phyloP scores from a whole-genome alignment of 441 rosid species.

The Gossypium laxum region DNA sequence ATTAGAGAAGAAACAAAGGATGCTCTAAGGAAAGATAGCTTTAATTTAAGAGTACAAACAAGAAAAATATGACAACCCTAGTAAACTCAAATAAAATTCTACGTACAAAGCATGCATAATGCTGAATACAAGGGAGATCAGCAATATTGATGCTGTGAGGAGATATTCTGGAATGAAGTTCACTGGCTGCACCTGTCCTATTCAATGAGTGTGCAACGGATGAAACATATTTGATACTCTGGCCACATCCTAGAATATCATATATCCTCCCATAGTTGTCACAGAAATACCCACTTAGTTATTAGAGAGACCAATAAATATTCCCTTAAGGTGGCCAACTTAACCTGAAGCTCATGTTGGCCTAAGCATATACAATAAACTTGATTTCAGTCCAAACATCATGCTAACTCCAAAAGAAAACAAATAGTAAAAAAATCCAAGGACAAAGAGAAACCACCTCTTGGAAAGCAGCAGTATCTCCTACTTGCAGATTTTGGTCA shows the following conservation, averaged over 20 bases:
- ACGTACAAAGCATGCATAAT: not conserved
- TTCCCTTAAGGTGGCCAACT: not conserved
- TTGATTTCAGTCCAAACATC: not conserved
- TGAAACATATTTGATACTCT: constrained; percentile 1
- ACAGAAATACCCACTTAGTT: not conserved
- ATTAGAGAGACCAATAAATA: not conserved
- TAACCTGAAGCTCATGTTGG: not conserved
- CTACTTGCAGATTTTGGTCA: constrained; percentile 56
- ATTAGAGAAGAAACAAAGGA: not conserved
- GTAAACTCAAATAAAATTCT: not conserved
- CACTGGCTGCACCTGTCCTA: not conserved
- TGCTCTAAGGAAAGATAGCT: not conserved
- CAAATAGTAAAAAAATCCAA: not conserved
- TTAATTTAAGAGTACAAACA: not conserved
- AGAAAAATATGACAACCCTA: not conserved
- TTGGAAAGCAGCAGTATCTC: constrained; percentile 38
- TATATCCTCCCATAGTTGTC: not conserved
- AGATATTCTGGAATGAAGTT: not conserved
- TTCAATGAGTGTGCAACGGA: not conserved
- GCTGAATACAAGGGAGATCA: not conserved
- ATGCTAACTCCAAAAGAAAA: not conserved
- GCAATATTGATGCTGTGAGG: not conserved
- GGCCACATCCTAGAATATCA: not conserved
- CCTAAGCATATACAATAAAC: not conserved
- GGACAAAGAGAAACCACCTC: constrained; percentile 34